Evolutionary conservation across 179 eudicot species (phyloP).

Genomic region (Silene vulgaris): DNA sequence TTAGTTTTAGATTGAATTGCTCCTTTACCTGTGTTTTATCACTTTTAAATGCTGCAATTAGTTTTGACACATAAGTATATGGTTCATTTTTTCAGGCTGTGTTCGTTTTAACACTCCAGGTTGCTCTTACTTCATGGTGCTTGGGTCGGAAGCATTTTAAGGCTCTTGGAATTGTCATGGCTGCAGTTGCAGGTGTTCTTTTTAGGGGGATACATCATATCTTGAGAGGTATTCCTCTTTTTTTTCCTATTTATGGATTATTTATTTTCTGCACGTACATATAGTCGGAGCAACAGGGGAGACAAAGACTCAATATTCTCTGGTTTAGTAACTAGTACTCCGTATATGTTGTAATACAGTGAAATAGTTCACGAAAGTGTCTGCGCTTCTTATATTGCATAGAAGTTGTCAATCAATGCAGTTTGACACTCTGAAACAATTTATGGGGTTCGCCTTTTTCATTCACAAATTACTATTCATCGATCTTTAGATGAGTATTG

Average conservation of each 20-base stretch:
- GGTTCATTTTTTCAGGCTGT: slow-evolving; percentile 27
- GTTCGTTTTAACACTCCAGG: slow-evolving; percentile 42
- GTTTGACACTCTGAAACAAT: too few relatives aligned
- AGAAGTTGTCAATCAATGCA: too few relatives aligned
- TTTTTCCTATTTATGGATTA: not conserved
- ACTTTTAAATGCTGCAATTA: not conserved
- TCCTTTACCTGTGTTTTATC: not conserved
- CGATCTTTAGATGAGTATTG: too few relatives aligned
- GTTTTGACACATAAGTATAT: not conserved
- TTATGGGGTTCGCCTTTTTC: too few relatives aligned
- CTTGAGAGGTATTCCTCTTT: slow-evolving; percentile 48
- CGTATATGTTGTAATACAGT: too few relatives aligned
- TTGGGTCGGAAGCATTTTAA: slow-evolving; percentile 38
- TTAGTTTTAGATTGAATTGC: not conserved
- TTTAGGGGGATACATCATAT: slow-evolving; percentile 41
- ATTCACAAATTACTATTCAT: too few relatives aligned
- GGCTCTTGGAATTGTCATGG: slow-evolving; percentile 41
- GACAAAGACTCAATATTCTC: too few relatives aligned
- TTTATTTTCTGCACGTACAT: not conserved
- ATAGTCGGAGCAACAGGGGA: too few relatives aligned
- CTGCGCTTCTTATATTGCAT: too few relatives aligned
- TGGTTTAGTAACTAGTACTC: too few relatives aligned
- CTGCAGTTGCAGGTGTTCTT: slow-evolving; percentile 31
- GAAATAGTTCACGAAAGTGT: too few relatives aligned
- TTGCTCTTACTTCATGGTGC: slow-evolving; percentile 40